Evolutionary conservation across 805 yeast genomes (phyloP).

Genomic region (Candida hispaniensis): DNA sequence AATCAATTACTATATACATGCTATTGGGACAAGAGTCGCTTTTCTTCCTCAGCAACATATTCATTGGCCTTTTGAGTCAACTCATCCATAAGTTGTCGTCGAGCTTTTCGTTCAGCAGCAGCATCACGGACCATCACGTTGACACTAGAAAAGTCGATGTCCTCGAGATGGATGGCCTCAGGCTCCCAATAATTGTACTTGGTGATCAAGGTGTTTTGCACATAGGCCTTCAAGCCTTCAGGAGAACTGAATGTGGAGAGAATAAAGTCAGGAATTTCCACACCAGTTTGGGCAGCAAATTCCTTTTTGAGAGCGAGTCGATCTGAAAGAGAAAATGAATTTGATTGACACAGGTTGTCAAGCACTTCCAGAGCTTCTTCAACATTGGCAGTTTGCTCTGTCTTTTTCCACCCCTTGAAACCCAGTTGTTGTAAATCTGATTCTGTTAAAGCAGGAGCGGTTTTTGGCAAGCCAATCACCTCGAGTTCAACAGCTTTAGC

Average conservation of each 20-base stretch:
- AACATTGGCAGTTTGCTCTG: constrained; percentile 17
- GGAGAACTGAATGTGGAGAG: constrained; percentile 36
- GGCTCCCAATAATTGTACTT: constrained; percentile 57
- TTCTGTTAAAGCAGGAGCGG: constrained; percentile 17
- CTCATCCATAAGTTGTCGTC: constrained; percentile 37
- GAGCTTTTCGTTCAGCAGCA: constrained; percentile 38
- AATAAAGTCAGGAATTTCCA: constrained; percentile 43
- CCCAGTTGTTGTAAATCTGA: constrained; percentile 3
- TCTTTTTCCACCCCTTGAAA: not conserved
- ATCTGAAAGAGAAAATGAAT: constrained; percentile 35
- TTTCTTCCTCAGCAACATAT: constrained; percentile 25
- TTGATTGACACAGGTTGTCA: constrained; percentile 20
- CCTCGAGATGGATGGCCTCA: constrained; percentile 56
- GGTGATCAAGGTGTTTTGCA: constrained; percentile 31
- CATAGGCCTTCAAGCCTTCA: constrained; percentile 32
- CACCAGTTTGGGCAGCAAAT: constrained; percentile 40
- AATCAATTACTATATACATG: constrained; percentile 6
- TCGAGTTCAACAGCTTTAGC: constrained; percentile 17
- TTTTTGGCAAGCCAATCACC: constrained; percentile 22
- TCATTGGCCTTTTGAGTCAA: constrained; percentile 38
- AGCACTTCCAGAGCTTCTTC: constrained; percentile 9
- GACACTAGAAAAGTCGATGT: constrained; percentile 44
- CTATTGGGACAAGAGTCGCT: constrained; percentile 24
- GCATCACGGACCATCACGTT: constrained; percentile 40
- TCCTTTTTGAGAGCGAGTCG: constrained; percentile 42